Base-by-base conservation (phyloP, 2,329 filamentous ascomycete genomes). In the Chlorencoelia australis region DNA sequence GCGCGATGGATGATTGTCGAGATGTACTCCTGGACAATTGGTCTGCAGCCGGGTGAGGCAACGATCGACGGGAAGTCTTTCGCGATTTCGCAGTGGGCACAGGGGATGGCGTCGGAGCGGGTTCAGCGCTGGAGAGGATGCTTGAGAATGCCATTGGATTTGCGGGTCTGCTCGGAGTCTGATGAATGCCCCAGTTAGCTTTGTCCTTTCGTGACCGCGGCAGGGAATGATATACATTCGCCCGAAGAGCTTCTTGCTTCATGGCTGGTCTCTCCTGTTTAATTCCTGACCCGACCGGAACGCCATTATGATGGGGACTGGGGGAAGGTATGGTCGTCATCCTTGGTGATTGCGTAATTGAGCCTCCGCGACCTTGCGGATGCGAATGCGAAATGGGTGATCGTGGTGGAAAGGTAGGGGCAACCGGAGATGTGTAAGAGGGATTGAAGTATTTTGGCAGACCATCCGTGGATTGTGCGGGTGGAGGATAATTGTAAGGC, bases 71-170 rank as follows among this genome's bases (percentile, higher is more conserved):
- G 19, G 49, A 46, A 21, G 43, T 22, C 36, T 54, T 55, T 33
- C 51, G 44, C 15, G 47, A 40, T 27, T 56, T 55, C 9, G 42
- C 26, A 18, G 19, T 14, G 14, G 51, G 53, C 14, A 62, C 53
- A 2, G 64, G 64, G 20, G 68, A 65, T 28, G 64, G 56, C 47
- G 64, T 69, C 6, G 71, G 67, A 68, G 65, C 25, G 74, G 82
- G 77, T 38, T 86, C 79, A 37, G 82, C 71, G 48, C 75, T 87
- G 4, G 86, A 89, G 28, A 96, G 78, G 41, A 96, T 93, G 57
- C 88, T 95, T 47, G 86, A 91, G 55, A 96, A 91, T 4, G 88
- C 91, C 88, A 95, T 95, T 35, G 88, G 82, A 57, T 94, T 83
- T 40, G 81, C 79, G 26, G 79, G 70, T 57, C 87, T 78, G 48